phyloP scores from a whole-genome alignment of 129 eudicot species.

The Sambucus nigra region DNA sequence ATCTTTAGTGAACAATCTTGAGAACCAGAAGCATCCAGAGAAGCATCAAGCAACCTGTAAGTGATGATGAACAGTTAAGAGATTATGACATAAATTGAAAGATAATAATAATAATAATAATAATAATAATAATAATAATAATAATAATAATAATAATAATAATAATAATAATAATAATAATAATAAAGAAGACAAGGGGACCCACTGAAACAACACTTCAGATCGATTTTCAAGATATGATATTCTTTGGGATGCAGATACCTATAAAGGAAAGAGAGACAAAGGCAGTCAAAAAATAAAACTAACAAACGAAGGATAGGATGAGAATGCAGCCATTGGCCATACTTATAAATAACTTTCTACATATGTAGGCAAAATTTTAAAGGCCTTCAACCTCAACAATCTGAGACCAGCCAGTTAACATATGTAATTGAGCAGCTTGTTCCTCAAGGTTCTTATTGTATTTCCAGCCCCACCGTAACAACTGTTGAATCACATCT shows the following conservation, averaged over 20 bases:
- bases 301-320: not conserved
- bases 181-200: conserved; percentile 2
- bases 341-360: not conserved
- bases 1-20: conserved; percentile 92
- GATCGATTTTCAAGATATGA: conserved; percentile 67
- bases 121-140: no score
- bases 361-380: no score
- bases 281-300: not conserved
- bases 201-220: conserved; percentile 77
- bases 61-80: not conserved
- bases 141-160: no score
- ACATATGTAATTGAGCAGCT: conserved; percentile 97
- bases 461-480: conserved; percentile 95
- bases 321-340: not conserved
- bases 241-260: conserved; percentile 71
- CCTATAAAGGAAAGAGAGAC: conserved; percentile 26
- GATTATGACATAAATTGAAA: not conserved
- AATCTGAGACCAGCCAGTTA: conserved; percentile 92
- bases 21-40: conserved; percentile 82
- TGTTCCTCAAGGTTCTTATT: conserved; percentile 98
- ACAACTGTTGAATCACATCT: conserved; percentile 63
- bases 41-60: conserved; percentile 77
- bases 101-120: no score
- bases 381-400: conserved; percentile 53
- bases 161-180: no score